phyloP scores from a whole-genome alignment of 2,329 filamentous ascomycete species.

The Curvularia sp. region DNA sequence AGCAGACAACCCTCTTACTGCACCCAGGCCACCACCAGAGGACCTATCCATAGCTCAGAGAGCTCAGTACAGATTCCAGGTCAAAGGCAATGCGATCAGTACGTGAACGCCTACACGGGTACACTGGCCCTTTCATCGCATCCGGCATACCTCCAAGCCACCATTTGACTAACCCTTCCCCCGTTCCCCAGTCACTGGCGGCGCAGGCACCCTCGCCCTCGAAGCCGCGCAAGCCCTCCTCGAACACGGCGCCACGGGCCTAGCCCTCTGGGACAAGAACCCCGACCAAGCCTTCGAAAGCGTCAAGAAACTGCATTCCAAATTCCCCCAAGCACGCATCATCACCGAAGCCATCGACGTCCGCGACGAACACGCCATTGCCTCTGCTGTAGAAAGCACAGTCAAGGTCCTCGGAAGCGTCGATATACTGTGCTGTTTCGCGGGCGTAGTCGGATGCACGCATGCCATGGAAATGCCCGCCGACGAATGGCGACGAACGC shows the following conservation, averaged over 20 bases:
- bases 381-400: conserved; percentile 47
- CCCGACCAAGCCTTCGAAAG: conserved; percentile 51
- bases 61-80: conserved; percentile 58
- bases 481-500: conserved; percentile 66
- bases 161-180: conserved; percentile 2
- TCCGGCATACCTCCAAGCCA: neutral
- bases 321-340: conserved; percentile 64
- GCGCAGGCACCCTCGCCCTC: conserved; percentile 68
- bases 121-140: conserved; percentile 9
- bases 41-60: conserved; percentile 51
- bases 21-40: conserved; percentile 54
- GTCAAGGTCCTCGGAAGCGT: conserved; percentile 58
- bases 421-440: conserved; percentile 68
- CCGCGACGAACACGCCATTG: conserved; percentile 60
- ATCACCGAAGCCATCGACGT: conserved; percentile 64
- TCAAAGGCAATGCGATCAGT: conserved; percentile 62
- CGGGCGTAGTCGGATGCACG: conserved; percentile 70
- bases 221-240: conserved; percentile 67
- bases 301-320: conserved; percentile 56
- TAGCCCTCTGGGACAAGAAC: conserved; percentile 68
- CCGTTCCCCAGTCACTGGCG: conserved; percentile 64
- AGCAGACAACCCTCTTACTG: conserved; percentile 51
- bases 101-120: conserved; percentile 39
- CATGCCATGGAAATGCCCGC: conserved; percentile 66
- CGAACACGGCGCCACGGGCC: conserved; percentile 68